These are phyloP conservation scores for Conticribra guillardii DNA, from an alignment of 108 stramenopile genomes.

Conservation along the genomic window DNA sequence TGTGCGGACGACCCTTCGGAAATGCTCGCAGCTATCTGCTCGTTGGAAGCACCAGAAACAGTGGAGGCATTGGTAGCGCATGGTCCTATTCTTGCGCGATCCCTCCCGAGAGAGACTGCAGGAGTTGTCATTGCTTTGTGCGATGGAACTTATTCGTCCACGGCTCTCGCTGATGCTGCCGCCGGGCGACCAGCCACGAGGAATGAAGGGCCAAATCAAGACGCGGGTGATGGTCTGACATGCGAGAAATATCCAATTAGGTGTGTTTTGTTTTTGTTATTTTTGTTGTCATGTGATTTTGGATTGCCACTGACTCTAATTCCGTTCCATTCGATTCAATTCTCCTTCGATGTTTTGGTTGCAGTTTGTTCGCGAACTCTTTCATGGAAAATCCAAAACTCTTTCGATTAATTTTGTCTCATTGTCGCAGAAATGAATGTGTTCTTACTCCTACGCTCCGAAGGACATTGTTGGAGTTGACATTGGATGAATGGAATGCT, in stretches of 20 bases:
- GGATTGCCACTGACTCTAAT: too few species aligned
- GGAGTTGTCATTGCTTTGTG: conserved; percentile 86
- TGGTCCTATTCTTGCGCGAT: conserved; percentile 72
- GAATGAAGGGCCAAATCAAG: too few species aligned
- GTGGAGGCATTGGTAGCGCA: conserved; percentile 73
- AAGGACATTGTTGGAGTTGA: conserved; percentile 79
- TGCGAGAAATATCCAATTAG: conserved; percentile 80
- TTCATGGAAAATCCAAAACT: conserved; percentile 86
- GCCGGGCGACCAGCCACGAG: conserved; percentile 39
- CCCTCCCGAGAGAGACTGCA: conserved; percentile 80
- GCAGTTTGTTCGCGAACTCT: conserved; percentile 77
- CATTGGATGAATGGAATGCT: conserved; percentile 84
- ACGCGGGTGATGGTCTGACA: conserved; percentile 18
- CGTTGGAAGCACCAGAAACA: conserved; percentile 76
- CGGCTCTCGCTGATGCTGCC: conserved; percentile 59
- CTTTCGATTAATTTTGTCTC: conserved; percentile 79
- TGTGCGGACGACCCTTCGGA: conserved; percentile 67
- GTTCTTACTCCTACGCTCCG: conserved; percentile 72
- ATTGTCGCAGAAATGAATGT: conserved; percentile 82
- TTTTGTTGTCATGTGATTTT: too few species aligned
- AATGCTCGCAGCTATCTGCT: conserved; percentile 80
- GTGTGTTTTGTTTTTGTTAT: too few species aligned
- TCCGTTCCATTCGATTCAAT: too few species aligned
- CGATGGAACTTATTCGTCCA: conserved; percentile 80
- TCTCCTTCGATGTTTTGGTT: too few species aligned